These are phyloP conservation scores for Phaeotremella skinneri DNA, from an alignment of 768 basidiomycete genomes.

Conservation along the genomic window DNA sequence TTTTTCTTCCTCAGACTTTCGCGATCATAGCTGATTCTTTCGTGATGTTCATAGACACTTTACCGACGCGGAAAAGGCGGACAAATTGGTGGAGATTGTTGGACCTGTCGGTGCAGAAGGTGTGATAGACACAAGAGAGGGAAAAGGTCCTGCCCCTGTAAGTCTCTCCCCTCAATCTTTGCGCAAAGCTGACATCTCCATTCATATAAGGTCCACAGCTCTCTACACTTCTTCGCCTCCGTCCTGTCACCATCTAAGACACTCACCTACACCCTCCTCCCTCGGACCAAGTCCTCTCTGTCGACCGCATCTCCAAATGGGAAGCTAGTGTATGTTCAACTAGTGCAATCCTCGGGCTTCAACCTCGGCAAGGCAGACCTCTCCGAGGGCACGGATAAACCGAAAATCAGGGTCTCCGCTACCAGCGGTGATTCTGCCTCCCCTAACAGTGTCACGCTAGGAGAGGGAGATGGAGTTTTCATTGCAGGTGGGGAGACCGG, in stretches of 20 bases:
- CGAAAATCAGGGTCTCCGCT: constrained; percentile 59
- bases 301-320: constrained; percentile 17
- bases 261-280: constrained; percentile 58
- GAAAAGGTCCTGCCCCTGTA: constrained; percentile 72
- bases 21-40: constrained; percentile 2
- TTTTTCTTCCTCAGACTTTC: not conserved
- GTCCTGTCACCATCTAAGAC: constrained; percentile 63
- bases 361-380: constrained; percentile 57
- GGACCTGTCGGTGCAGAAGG: constrained; percentile 65
- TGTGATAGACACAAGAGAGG: constrained; percentile 65
- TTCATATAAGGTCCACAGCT: constrained; percentile 41
- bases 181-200: not conserved
- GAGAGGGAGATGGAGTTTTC: constrained; percentile 87
- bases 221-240: constrained; percentile 63
- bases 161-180: constrained; percentile 12
- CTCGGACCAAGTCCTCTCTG: constrained; percentile 14
- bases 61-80: constrained; percentile 73
- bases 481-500: constrained; percentile 57
- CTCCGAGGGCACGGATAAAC: constrained; percentile 54
- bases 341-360: constrained; percentile 81
- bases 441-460: constrained; percentile 61
- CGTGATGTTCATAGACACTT: constrained; percentile 73
- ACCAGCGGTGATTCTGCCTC: constrained; percentile 42
- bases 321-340: constrained; percentile 76
- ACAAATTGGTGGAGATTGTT: constrained; percentile 70